Evolutionary conservation across 768 basidiomycete species (phyloP), one percentile per base, ranked within the genome.

Genomic region (Rhizopogon roseolus): DNA sequence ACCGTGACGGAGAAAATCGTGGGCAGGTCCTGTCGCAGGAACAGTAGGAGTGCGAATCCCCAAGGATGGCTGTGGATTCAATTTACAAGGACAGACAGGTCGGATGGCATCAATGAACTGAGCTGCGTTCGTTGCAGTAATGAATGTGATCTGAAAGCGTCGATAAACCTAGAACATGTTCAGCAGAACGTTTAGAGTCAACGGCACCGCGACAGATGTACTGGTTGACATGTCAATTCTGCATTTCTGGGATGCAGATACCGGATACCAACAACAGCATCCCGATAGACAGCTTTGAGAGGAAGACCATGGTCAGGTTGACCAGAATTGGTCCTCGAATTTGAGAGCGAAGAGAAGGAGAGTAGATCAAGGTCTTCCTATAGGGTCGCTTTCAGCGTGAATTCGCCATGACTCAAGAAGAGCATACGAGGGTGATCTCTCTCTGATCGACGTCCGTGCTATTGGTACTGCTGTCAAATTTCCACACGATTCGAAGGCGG

Each of bases 311-410:
- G 83, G 11, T 72, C 70, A 42, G 60, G 71, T 55, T 64, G 71
- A 61, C 57, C 66, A 51, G 56, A 53, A 25, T 66, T 61, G 13
- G 68, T 49, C 37, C 62, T 64, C 29, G 62, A 56, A 16, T 71
- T 62, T 22, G 69, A 62, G 49, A 79, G 61, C 13, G 74, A 73
- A 3, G 88, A 87, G 64, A 88, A 87, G 2, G 81, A 76, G 25
- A 90, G 69, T 19, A 92, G 69, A 59, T 92, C 89, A 38, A 92
- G 57, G 63, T 92, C 87, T 69, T 92, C 90, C 90, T 92, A 63
- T 27, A 60, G 17, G 53, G 17, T 57, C 52, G 39, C 43, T 27
- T 54, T 25, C 41, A 51, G 49, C 49, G 4, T 17, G 44, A 34
- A 25, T 29, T 76, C 25, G 25, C 14, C 8, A 39, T 29, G 7